Conservation (phyloP, 2,329 filamentous ascomycete genomes). For the Colletotrichum chlorophyti region DNA sequence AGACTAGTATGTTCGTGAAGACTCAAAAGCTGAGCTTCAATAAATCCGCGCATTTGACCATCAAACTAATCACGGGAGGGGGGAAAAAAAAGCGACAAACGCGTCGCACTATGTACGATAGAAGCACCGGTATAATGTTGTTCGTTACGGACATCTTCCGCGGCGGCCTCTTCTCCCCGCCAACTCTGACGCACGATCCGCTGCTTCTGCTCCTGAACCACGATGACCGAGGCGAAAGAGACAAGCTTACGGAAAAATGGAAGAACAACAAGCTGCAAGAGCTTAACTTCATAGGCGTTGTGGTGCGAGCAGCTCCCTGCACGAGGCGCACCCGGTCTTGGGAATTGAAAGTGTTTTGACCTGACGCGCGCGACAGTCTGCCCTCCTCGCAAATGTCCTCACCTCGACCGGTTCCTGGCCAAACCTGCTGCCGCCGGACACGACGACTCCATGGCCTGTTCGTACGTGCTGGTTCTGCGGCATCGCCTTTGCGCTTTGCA, state of each 20-base stretch:
- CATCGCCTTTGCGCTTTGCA: conserved; percentile 56
- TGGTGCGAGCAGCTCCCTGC: conserved; percentile 27
- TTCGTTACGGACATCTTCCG: conserved; percentile 1
- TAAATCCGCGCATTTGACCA: not conserved
- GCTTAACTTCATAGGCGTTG: conserved; percentile 48
- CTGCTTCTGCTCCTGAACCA: conserved; percentile 8
- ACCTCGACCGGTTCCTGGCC: conserved; percentile 52
- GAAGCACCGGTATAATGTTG: not conserved
- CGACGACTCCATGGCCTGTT: conserved; percentile 46
- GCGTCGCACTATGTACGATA: not conserved
- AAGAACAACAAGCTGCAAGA: conserved; percentile 46
- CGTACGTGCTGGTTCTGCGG: conserved; percentile 49
- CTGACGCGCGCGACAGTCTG: not conserved
- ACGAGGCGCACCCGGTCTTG: too few species aligned
- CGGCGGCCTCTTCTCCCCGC: conserved; percentile 8
- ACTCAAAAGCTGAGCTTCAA: not conserved
- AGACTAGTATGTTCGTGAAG: not conserved
- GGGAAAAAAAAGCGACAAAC: not conserved
- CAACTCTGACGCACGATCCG: conserved; percentile 1
- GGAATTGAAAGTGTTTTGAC: not conserved
- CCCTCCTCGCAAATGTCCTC: conserved; percentile 31
- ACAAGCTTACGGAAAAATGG: conserved; percentile 45
- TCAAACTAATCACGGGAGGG: not conserved
- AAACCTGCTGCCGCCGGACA: conserved; percentile 43
- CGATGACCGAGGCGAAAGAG: conserved; percentile 23